These are phyloP conservation scores for Luffa acutangula DNA, from an alignment of 306 rosid genomes.

Conservation along the genomic window DNA sequence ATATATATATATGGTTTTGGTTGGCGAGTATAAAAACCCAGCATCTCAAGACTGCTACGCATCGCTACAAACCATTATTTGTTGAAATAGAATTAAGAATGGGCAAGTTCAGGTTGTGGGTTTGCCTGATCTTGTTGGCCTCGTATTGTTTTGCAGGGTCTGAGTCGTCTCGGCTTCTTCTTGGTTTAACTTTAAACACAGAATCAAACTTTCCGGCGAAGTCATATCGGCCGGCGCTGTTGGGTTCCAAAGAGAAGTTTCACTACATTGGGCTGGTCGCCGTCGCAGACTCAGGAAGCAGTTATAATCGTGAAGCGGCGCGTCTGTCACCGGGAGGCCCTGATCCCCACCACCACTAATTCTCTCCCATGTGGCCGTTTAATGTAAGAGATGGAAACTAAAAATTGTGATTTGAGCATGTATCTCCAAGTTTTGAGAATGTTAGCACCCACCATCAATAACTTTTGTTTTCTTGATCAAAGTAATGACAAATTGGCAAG, in stretches of 20 bases:
- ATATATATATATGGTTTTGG: not conserved
- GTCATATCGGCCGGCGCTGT: not conserved
- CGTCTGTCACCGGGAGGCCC: constrained; percentile 9
- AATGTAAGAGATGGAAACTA: not conserved
- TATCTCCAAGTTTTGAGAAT: not conserved
- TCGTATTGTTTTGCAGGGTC: not conserved
- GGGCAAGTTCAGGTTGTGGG: not conserved
- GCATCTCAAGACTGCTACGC: not conserved
- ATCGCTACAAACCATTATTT: not conserved
- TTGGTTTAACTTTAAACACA: not conserved
- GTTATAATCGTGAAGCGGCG: not conserved
- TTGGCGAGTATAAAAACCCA: not conserved
- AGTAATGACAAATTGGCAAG: too few species aligned
- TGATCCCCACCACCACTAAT: constrained; percentile 12
- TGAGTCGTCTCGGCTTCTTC: not conserved
- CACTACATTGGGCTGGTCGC: constrained; percentile 1
- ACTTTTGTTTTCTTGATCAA: too few species aligned
- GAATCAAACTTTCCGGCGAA: not conserved
- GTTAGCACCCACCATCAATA: too few species aligned
- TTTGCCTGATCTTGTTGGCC: not conserved
- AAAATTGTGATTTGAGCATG: not conserved
- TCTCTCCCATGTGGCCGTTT: not conserved
- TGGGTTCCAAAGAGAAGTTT: not conserved
- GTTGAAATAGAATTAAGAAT: not conserved
- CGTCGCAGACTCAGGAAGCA: not conserved